Conservation (phyloP, 148 eudicot genomes). For the Rhododendron henanense region DNA sequence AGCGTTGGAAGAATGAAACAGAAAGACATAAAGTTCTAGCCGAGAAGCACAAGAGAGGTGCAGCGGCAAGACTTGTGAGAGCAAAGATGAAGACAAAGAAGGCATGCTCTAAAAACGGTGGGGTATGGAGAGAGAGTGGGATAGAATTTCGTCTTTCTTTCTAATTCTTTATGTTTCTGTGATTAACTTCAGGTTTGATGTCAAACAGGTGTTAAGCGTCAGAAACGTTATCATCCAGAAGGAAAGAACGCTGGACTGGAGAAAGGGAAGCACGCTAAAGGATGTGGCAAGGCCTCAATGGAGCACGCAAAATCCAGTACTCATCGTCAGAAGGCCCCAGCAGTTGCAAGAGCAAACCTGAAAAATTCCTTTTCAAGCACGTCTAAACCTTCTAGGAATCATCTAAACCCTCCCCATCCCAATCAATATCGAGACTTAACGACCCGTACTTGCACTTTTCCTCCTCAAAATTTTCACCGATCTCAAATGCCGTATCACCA, state of each 20-base stretch:
- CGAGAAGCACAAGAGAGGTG: slow-evolving; percentile 82
- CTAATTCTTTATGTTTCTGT: neutral
- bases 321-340: slow-evolving; percentile 5
- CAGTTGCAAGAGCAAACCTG: slow-evolving; percentile 13
- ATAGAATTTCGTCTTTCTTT: neutral
- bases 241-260: slow-evolving; percentile 10
- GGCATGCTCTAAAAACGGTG: slow-evolving; percentile 19
- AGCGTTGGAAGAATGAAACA: slow-evolving; percentile 78
- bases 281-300: slow-evolving; percentile 16
- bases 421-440: slow-evolving; percentile 3
- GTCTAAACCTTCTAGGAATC: slow-evolving; percentile 18
- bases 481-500: slow-evolving; percentile 15
- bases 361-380: slow-evolving; percentile 9
- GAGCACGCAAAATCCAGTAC: slow-evolving; percentile 9
- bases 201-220: slow-evolving; percentile 40
- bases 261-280: slow-evolving; percentile 20
- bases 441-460: slow-evolving; percentile 14
- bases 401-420: slow-evolving; percentile 9
- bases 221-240: slow-evolving; percentile 27
- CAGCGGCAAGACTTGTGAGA: slow-evolving; percentile 56
- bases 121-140: slow-evolving; percentile 33
- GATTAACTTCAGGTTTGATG: neutral
- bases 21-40: slow-evolving; percentile 61
- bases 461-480: slow-evolving; percentile 26
- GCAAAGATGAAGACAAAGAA: slow-evolving; percentile 34